phyloP scores from a whole-genome alignment of 2,329 filamentous ascomycete genomes.

The Fusarium sp. region DNA sequence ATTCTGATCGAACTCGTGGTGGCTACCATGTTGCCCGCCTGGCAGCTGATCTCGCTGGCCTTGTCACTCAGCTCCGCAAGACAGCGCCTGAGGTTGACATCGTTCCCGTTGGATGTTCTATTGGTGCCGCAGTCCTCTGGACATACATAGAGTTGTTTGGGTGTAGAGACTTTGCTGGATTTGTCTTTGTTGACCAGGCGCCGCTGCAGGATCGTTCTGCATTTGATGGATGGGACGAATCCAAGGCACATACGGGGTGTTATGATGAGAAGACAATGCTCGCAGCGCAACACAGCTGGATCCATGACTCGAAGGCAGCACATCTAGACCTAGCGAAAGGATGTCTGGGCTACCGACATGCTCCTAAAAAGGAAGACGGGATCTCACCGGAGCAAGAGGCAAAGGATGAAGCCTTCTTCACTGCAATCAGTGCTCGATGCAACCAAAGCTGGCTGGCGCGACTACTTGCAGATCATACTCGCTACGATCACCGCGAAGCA shows the following conservation, averaged over 20 bases:
- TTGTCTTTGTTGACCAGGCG: constrained; percentile 51
- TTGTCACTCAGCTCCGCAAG: constrained; percentile 42
- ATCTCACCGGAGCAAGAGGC: constrained; percentile 43
- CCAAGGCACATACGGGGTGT: constrained; percentile 46
- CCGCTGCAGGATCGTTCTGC: constrained; percentile 48
- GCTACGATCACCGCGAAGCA: constrained; percentile 49
- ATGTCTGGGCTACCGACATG: constrained; percentile 47
- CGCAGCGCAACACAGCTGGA: constrained; percentile 47
- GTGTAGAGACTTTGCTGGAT: constrained; percentile 45
- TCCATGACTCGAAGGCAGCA: constrained; percentile 41
- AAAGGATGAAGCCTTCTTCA: constrained; percentile 48
- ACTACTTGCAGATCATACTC: constrained; percentile 48
- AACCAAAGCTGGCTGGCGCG: constrained; percentile 49
- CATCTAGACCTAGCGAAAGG: constrained; percentile 47
- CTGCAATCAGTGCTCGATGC: constrained; percentile 47
- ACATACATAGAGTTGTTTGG: constrained; percentile 49
- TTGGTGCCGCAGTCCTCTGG: constrained; percentile 50
- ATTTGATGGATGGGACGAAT: constrained; percentile 46
- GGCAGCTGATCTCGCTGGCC: constrained; percentile 43
- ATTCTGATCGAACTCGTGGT: constrained; percentile 42
- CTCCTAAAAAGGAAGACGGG: constrained; percentile 39
- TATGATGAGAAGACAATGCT: constrained; percentile 47
- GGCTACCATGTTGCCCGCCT: constrained; percentile 50
- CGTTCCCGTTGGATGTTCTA: constrained; percentile 49
- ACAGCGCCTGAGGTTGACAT: constrained; percentile 34